Conservation (phyloP, 2,329 filamentous ascomycete genomes). For the Pseudogymnoascus sp. region DNA sequence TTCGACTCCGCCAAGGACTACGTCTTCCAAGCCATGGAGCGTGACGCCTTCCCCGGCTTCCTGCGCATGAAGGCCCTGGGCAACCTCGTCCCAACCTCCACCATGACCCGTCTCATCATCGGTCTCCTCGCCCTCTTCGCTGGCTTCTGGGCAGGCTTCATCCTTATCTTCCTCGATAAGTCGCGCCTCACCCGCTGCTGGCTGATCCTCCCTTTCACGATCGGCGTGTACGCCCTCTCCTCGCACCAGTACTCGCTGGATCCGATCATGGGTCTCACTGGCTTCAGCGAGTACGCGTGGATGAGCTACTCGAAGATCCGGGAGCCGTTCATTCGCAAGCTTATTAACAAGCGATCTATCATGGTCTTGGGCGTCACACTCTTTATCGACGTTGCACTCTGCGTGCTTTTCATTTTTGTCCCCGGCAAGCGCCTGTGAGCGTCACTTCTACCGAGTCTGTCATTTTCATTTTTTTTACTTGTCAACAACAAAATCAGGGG, state of each 20-base stretch:
- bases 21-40: conserved; percentile 98
- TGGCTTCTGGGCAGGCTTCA: conserved; percentile 88
- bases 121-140: conserved; percentile 83
- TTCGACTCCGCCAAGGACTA: conserved; percentile 98
- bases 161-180: conserved; percentile 84
- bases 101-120: conserved; percentile 76
- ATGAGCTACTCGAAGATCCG: conserved; percentile 83
- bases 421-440: conserved; percentile 72
- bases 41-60: conserved; percentile 97
- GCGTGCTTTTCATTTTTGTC: conserved; percentile 88
- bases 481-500: background rate
- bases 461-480: background rate
- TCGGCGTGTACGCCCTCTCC: conserved; percentile 80
- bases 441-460: background rate
- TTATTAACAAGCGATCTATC: conserved; percentile 74
- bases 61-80: conserved; percentile 90
- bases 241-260: conserved; percentile 96
- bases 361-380: conserved; percentile 73
- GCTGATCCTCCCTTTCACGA: conserved; percentile 83
- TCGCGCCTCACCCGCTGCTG: conserved; percentile 69
- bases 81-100: conserved; percentile 86
- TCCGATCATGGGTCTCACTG: conserved; percentile 79
- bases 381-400: conserved; percentile 72
- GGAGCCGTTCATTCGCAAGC: conserved; percentile 82
- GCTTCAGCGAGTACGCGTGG: conserved; percentile 92